Conservation (phyloP, 352 stramenopile genomes). For the Aphanomyces astaci region DNA sequence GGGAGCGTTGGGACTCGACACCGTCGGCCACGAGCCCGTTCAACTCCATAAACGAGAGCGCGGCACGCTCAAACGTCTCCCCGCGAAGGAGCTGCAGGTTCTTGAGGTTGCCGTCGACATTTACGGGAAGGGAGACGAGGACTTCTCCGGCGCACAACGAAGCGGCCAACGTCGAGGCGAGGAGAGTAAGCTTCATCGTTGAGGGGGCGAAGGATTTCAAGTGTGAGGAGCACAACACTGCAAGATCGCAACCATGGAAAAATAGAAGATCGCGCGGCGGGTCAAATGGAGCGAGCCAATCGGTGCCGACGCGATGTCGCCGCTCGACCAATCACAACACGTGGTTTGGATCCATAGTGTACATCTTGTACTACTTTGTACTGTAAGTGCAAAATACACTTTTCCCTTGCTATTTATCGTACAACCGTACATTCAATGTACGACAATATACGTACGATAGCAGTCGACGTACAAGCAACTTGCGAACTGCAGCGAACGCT, state of each 20-base stretch:
- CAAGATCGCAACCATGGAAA: slow-evolving; percentile 5
- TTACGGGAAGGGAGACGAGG: slow-evolving; percentile 56
- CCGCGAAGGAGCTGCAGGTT: slow-evolving; percentile 62
- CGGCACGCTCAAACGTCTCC: slow-evolving; percentile 57
- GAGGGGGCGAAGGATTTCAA: background rate
- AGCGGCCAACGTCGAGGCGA: background rate
- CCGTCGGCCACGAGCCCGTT: slow-evolving; percentile 46
- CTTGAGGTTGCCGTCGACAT: slow-evolving; percentile 46
- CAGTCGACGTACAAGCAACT: no score
- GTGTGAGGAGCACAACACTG: background rate
- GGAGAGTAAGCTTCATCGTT: background rate
- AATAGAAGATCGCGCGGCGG: background rate
- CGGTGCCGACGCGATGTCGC: background rate
- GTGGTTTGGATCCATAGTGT: background rate
- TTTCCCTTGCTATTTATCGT: no score
- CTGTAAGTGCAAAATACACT: no score
- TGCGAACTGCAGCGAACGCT: no score
- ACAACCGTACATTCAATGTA: background rate
- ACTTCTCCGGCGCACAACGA: slow-evolving; percentile 32
- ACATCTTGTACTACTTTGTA: background rate
- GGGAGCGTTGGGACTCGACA: slow-evolving; percentile 38
- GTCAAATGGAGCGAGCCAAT: background rate
- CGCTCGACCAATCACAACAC: background rate
- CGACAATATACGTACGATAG: no score
- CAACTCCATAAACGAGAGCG: slow-evolving; percentile 48